Percentiles rank a stretch among this genome's conserved stretches.
phyloP scores from a whole-genome alignment of 2,329 filamentous ascomycete species.

The Orbilia quercus region DNA sequence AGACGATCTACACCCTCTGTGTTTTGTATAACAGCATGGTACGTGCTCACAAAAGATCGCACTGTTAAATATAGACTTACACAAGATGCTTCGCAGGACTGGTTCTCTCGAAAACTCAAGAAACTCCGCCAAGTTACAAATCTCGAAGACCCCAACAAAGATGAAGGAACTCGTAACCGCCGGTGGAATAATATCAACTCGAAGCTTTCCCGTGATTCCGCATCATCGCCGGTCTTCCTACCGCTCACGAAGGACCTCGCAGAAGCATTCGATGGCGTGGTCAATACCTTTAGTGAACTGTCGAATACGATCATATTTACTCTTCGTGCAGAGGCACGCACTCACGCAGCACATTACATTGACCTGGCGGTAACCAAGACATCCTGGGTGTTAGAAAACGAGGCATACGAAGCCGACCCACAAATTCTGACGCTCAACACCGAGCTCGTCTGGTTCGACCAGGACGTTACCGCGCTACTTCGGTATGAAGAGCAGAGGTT shows the following conservation, averaged over 20 bases:
- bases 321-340: slow-evolving; percentile 87
- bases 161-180: slow-evolving; percentile 43
- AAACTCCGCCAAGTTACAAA: slow-evolving; percentile 80
- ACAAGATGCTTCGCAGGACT: slow-evolving; percentile 69
- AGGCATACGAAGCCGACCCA: slow-evolving; percentile 80
- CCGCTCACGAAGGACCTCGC: slow-evolving; percentile 69
- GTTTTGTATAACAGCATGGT: slow-evolving; percentile 93
- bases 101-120: slow-evolving; percentile 86
- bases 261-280: slow-evolving; percentile 85
- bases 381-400: slow-evolving; percentile 70
- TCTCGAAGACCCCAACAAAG: slow-evolving; percentile 58
- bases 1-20: slow-evolving; percentile 84
- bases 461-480: slow-evolving; percentile 79
- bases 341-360: slow-evolving; percentile 84
- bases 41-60: slow-evolving; percentile 43
- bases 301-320: slow-evolving; percentile 82
- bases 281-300: slow-evolving; percentile 83
- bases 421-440: slow-evolving; percentile 84
- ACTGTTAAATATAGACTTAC: slow-evolving; percentile 47
- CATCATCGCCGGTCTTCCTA: slow-evolving; percentile 78
- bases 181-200: slow-evolving; percentile 63
- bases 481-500: slow-evolving; percentile 77
- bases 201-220: slow-evolving; percentile 65
- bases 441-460: slow-evolving; percentile 87
- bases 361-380: slow-evolving; percentile 71